phyloP scores from a whole-genome alignment of 2,329 filamentous ascomycete species.

The Epichloe elymi region DNA sequence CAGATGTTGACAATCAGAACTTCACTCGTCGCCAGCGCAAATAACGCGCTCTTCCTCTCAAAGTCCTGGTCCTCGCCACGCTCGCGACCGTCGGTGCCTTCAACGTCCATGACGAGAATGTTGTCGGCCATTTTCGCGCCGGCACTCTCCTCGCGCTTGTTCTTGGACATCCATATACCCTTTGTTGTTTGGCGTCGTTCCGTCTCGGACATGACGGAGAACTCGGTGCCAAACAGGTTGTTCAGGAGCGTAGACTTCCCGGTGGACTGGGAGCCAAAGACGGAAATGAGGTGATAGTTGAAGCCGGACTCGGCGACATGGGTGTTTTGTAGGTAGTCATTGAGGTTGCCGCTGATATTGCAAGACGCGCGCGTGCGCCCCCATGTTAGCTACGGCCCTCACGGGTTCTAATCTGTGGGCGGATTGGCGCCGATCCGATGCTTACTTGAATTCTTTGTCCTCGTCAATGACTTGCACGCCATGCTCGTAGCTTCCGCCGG shows the following conservation, averaged over 20 bases:
- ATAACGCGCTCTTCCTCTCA: slow-evolving; percentile 93
- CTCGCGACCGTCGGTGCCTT: slow-evolving; percentile 92
- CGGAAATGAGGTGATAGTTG: slow-evolving; percentile 98
- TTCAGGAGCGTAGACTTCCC: slow-evolving; percentile 97
- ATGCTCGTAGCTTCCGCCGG: slow-evolving; percentile 64
- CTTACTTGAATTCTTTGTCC: slow-evolving; percentile 94
- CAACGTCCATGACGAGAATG: slow-evolving; percentile 98
- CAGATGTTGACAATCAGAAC: slow-evolving; percentile 98
- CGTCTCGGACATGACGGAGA: slow-evolving; percentile 94
- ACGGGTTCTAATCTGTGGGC: background rate
- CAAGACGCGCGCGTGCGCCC: slow-evolving; percentile 1
- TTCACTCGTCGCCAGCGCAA: slow-evolving; percentile 93
- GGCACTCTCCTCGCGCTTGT: slow-evolving; percentile 51
- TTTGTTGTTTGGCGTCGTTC: slow-evolving; percentile 95
- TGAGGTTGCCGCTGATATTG: slow-evolving; percentile 52
- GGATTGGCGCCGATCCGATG: slow-evolving; percentile 4
- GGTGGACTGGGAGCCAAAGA: slow-evolving; percentile 96
- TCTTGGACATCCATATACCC: slow-evolving; percentile 99
- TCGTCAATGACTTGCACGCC: slow-evolving; percentile 89
- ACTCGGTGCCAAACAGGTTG: slow-evolving; percentile 86
- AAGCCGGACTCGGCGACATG: slow-evolving; percentile 80
- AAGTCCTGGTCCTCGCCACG: slow-evolving; percentile 97
- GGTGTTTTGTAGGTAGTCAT: slow-evolving; percentile 68
- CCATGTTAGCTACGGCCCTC: background rate
- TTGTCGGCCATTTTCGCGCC: slow-evolving; percentile 75